Conservation (phyloP, 768 basidiomycete species). For the Paxillus ammoniavirescens region DNA sequence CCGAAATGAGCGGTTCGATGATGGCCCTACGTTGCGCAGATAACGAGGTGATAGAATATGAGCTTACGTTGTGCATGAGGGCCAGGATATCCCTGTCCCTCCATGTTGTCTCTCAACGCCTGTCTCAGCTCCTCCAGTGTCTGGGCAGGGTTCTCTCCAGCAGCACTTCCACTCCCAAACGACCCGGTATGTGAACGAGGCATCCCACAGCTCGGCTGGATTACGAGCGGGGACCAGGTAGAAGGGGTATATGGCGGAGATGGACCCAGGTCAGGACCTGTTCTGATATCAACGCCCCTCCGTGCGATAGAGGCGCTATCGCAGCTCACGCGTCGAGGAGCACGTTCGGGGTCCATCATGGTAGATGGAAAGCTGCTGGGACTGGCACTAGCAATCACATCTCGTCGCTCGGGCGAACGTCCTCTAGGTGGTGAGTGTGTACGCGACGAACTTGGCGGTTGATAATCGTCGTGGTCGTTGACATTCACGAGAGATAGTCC, state of each 20-base stretch:
- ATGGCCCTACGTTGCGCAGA: neutral
- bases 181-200: neutral
- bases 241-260: slow-evolving; percentile 22
- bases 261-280: slow-evolving; percentile 15
- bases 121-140: slow-evolving; percentile 22
- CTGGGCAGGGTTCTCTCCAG: slow-evolving; percentile 5
- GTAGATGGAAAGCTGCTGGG: neutral
- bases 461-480: slow-evolving; percentile 1
- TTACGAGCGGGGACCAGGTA: neutral
- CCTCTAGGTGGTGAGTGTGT: slow-evolving; percentile 2
- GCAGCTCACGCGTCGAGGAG: neutral
- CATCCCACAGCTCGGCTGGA: neutral
- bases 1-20: neutral
- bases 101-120: slow-evolving; percentile 8
- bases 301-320: neutral
- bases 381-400: neutral
- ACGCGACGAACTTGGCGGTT: neutral
- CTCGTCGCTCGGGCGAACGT: slow-evolving; percentile 2
- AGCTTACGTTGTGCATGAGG: neutral
- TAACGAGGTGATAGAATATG: neutral
- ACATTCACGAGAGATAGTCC: slow-evolving; percentile 7
- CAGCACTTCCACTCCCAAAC: neutral
- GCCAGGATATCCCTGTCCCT: neutral
- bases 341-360: neutral
- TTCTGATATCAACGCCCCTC: neutral